Percentiles rank a stretch among this genome's conserved stretches.
phyloP scores from a whole-genome alignment of 345 rosid genomes.

The Citrus unshiu region DNA sequence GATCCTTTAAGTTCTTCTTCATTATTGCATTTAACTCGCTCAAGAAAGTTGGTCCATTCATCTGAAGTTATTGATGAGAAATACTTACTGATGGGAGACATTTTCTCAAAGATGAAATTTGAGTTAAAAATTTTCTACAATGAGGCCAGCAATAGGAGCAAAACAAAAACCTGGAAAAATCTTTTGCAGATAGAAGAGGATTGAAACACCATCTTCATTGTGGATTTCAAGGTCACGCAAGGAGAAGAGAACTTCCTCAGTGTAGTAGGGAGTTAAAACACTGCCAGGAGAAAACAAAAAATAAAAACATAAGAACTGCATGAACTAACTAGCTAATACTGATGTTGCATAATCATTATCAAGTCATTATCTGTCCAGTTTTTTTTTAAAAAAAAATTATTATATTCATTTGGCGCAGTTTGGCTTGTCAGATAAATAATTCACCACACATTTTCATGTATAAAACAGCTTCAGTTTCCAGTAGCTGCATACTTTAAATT shows the following conservation, averaged over 20 bases:
- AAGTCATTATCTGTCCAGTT: neutral
- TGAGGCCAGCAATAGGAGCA: neutral
- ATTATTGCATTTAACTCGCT: slow-evolving; percentile 48
- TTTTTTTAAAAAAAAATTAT: neutral
- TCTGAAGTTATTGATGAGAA: slow-evolving; percentile 41
- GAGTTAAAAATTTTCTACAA: neutral
- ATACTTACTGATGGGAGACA: neutral
- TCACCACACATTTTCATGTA: neutral
- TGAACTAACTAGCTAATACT: neutral
- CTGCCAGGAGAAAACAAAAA: slow-evolving; percentile 34
- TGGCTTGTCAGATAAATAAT: neutral
- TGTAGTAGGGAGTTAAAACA: slow-evolving; percentile 91
- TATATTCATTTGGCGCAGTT: neutral
- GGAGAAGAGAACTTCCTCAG: slow-evolving; percentile 92
- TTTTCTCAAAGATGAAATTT: neutral
- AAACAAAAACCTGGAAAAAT: slow-evolving; percentile 82
- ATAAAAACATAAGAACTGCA: slow-evolving; percentile 6
- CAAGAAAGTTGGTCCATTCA: slow-evolving; percentile 96
- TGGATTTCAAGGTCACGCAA: slow-evolving; percentile 60
- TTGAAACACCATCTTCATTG: slow-evolving; percentile 98
- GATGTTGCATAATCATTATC: neutral
- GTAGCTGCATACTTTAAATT: neutral
- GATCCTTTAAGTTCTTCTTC: slow-evolving; percentile 71
- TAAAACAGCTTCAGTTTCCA: neutral
- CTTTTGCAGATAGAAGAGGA: slow-evolving; percentile 90